Evolutionary conservation across 176 grass and related monocot species (phyloP), one percentile per base, ranked within the genome.

Genomic region (Dendrocalamus sinicus): DNA sequence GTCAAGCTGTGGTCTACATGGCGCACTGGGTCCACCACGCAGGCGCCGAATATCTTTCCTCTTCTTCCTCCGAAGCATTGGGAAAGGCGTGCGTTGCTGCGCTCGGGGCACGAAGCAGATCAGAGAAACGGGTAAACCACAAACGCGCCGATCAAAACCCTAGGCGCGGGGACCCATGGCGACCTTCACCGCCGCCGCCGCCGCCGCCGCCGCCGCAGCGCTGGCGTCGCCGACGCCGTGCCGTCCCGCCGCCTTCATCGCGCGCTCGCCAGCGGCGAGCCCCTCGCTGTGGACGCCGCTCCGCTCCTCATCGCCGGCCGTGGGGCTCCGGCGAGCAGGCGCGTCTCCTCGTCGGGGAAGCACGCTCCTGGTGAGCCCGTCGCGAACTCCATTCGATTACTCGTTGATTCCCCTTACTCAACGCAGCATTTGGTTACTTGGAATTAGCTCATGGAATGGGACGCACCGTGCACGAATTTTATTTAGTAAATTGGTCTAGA

Each of bases 131-230:
- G 60, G 59, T 22, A 22, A 53, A 30, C 70, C 77, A 75, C 47
- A 76, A n/a, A 24, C 26, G 52, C 79, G 47, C 86, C 63, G 71
- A 2, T 53, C 80, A 57, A 39, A 87, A 78, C 69, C 84, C 85
- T 87, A 74, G 55, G 10, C 12, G 22, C 67, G 22, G 3, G 7
- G 14, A 17, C 15, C 39, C 62, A 92, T 95, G 93, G 88, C 83
- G 39, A 67, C 81, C 58, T 79, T 83, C 83, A 69, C 28, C 28
- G 1, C 28, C 28, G 28, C 28, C 28, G 28, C 76, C 41, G 57
- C 79, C 8, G 0, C 73, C 55, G 16, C 53, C 48, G 4, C 63
- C 2, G 4, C 48, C 8, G 40, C 53, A 24, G 61, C 72, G 78
- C 67, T 85, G 66, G 81, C 71, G 12, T 53, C 75, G 70, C 81